These are phyloP conservation scores for Trichophyton schoenleinii DNA, from an alignment of 2,329 filamentous ascomycete genomes.

Conservation along the genomic window DNA sequence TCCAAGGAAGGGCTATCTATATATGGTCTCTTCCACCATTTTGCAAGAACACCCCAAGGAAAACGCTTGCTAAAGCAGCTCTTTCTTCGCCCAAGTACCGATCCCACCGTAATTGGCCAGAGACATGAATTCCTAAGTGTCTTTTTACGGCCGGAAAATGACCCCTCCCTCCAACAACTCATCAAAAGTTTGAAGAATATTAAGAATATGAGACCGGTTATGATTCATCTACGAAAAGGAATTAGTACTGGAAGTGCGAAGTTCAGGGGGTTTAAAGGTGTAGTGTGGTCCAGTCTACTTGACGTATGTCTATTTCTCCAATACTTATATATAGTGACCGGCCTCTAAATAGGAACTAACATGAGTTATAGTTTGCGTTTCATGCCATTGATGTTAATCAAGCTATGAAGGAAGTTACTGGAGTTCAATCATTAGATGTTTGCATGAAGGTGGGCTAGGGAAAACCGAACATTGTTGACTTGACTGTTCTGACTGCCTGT, in stretches of 20 bases:
- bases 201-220: slow-evolving; percentile 58
- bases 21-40: slow-evolving; percentile 65
- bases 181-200: slow-evolving; percentile 54
- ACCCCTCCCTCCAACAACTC: slow-evolving; percentile 42
- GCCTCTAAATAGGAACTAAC: not conserved
- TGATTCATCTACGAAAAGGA: slow-evolving; percentile 65
- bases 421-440: slow-evolving; percentile 42
- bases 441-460: slow-evolving; percentile 38
- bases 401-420: slow-evolving; percentile 44
- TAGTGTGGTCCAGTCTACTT: slow-evolving; percentile 61
- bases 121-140: slow-evolving; percentile 58
- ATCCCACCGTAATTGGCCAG: slow-evolving; percentile 54
- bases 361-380: slow-evolving; percentile 49
- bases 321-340: no score
- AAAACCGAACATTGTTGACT: not conserved
- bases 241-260: slow-evolving; percentile 44
- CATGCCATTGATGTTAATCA: slow-evolving; percentile 59
- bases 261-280: slow-evolving; percentile 47
- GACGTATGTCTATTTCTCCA: slow-evolving; percentile 26
- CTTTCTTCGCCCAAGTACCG: slow-evolving; percentile 65
- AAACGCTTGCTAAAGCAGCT: slow-evolving; percentile 60
- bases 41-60: slow-evolving; percentile 69
- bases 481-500: not conserved
- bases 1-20: slow-evolving; percentile 73
- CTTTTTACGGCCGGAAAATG: slow-evolving; percentile 57